Conservation (phyloP, 2,329 filamentous ascomycete species). For the Fusarium veterinarium region DNA sequence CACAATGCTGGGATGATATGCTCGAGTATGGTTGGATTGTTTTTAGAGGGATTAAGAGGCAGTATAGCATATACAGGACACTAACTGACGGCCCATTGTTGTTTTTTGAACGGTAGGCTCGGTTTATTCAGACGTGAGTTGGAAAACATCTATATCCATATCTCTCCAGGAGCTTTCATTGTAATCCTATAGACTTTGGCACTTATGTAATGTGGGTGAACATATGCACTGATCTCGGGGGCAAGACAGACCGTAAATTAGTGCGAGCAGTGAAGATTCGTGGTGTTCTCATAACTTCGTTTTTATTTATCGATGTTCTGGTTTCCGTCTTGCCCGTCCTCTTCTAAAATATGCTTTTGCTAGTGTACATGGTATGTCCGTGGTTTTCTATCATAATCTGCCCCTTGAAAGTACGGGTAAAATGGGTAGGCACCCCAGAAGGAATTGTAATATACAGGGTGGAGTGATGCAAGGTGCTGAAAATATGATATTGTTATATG, state of each 20-base stretch:
- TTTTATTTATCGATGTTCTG: not conserved
- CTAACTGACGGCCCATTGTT: constrained; percentile 11
- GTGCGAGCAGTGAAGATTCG: not conserved
- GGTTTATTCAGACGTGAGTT: constrained; percentile 6
- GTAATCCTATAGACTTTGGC: not conserved
- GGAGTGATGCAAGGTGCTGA: not conserved
- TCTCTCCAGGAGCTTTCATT: not conserved
- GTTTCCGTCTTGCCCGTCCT: not conserved
- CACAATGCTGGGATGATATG: constrained; percentile 3
- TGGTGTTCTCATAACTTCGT: not conserved
- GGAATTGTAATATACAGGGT: constrained; percentile 23
- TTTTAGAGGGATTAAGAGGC: constrained; percentile 24
- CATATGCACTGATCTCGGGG: not conserved
- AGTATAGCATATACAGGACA: constrained; percentile 38
- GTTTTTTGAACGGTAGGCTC: not conserved
- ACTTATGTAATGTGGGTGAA: not conserved
- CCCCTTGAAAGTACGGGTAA: not conserved
- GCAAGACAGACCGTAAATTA: not conserved
- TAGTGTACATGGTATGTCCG: constrained; percentile 31
- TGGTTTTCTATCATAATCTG: not conserved
- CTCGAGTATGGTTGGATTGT: constrained; percentile 16
- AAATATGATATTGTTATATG: not conserved
- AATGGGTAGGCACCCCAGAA: constrained; percentile 2
- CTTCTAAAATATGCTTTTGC: not conserved
- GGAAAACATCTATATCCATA: not conserved